Evolutionary conservation across 2,329 filamentous ascomycete species (phyloP), one percentile per base, ranked within the genome.

Genomic region (Byssoonygena ceratinophila): DNA sequence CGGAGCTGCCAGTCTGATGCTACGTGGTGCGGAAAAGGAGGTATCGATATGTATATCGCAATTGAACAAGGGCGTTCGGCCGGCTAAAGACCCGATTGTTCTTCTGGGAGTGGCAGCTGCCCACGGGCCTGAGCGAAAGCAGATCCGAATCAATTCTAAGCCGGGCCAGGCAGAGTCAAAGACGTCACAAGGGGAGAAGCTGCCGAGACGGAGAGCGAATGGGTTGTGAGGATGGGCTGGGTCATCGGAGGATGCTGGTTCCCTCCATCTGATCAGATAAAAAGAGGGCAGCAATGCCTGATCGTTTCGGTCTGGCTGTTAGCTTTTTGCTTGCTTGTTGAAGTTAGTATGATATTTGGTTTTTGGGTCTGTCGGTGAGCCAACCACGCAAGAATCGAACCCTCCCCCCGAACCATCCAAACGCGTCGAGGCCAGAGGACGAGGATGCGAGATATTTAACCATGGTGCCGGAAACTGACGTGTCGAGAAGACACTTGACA

Each of bases 251-350:
- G 27, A 36, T 14, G 18, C 25, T 47, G 32, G 32, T 12, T 36
- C 20, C 23, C 43, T 45, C 43, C 25, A 37, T 47, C 45, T 16
- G 45, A 47, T 47, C 32, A 36, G 45, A 27, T 3, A 37, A 37
- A 37, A 47, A 29, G 27, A 31, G 43, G 16, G 8, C 16, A n/a
- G n/a, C n/a, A 29, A 20, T 36, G 18, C 27, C 32, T 36, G 45
- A 12, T 25, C 20, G 27, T n/a, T 25, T 36, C 14, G 18, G 16
- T n/a, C n/a, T n/a, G n/a, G n/a, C n/a, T n/a, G n/a, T n/a, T n/a
- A n/a, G n/a, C n/a, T n/a, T n/a, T n/a, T n/a, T n/a, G n/a, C n/a
- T n/a, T n/a, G n/a, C n/a, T n/a, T n/a, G n/a, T n/a, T n/a, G n/a
- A n/a, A n/a, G n/a, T n/a, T n/a, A n/a, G n/a, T n/a, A n/a, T n/a